Conservation (phyloP, 768 basidiomycete genomes). For the Tylopilus rubrobrunneus region DNA sequence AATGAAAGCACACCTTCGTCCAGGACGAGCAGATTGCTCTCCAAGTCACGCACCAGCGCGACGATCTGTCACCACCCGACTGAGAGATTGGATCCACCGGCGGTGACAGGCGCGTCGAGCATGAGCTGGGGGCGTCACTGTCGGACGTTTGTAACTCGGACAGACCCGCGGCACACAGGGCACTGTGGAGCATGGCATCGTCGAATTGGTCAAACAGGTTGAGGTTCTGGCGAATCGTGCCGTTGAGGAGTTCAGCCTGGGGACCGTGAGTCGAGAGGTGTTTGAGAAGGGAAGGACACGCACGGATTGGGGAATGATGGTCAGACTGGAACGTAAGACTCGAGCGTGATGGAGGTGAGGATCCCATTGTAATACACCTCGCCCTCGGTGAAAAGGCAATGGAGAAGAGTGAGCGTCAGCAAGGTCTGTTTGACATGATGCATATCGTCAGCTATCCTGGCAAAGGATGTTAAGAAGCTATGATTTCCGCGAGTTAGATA, state of each 20-base stretch:
- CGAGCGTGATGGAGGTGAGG: background rate
- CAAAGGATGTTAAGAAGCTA: background rate
- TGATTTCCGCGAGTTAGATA: background rate
- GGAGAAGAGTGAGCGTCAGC: background rate
- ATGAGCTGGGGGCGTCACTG: constrained; percentile 25
- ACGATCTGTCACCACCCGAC: constrained; percentile 49
- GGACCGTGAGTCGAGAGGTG: background rate
- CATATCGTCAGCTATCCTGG: background rate
- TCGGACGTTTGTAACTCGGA: too few species aligned
- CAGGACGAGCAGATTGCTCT: constrained; percentile 42
- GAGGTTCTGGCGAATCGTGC: constrained; percentile 44
- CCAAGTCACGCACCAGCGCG: constrained; percentile 38
- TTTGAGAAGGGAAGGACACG: background rate
- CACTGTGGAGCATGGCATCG: constrained; percentile 25
- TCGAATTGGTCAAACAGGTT: constrained; percentile 49
- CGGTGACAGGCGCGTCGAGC: constrained; percentile 48
- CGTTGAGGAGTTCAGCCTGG: constrained; percentile 38
- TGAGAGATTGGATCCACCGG: constrained; percentile 34
- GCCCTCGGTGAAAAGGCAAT: background rate
- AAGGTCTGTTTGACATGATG: background rate
- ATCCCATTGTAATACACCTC: background rate
- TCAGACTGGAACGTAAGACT: constrained; percentile 29
- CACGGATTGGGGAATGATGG: constrained; percentile 48
- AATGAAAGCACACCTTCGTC: constrained; percentile 33
- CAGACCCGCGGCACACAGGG: too few species aligned